These are phyloP conservation scores for Penicillium crystallinum DNA, from an alignment of 495 filamentous ascomycete genomes.

Conservation along the genomic window DNA sequence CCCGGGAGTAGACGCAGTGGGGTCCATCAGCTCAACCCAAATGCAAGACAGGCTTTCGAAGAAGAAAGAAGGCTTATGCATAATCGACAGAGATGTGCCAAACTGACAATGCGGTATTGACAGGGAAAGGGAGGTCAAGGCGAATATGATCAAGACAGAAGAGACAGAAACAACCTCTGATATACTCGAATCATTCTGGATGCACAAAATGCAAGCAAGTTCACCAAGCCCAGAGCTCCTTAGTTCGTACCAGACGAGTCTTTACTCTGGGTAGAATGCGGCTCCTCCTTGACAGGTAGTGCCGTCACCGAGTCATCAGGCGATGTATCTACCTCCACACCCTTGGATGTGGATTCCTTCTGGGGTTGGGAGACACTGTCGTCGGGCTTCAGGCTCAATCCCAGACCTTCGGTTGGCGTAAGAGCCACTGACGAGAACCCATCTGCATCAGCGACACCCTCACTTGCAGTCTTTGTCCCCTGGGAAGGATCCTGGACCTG, in stretches of 20 bases:
- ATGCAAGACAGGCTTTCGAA: too few relatives aligned
- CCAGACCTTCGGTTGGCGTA: slow-evolving; percentile 11
- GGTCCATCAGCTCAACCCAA: neutral
- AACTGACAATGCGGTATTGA: neutral
- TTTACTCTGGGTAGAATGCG: neutral
- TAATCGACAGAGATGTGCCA: neutral
- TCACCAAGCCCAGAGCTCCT: neutral
- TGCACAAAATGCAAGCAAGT: neutral
- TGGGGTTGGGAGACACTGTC: neutral
- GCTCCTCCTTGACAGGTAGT: slow-evolving; percentile 7
- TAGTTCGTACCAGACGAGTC: slow-evolving; percentile 2
- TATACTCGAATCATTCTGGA: neutral
- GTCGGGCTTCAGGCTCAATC: neutral
- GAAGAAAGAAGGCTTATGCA: neutral
- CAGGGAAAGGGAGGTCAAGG: neutral
- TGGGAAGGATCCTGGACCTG: neutral
- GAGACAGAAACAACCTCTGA: neutral
- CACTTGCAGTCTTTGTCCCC: neutral
- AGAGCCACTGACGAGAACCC: slow-evolving; percentile 21
- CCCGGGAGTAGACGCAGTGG: too few relatives aligned
- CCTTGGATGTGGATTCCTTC: neutral
- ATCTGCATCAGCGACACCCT: slow-evolving; percentile 9
- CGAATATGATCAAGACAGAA: neutral
- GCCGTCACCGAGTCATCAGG: slow-evolving; percentile 1
- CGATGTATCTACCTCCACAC: neutral